Conservation (phyloP, 768 basidiomycete species). For the Sistotremastrum niveocremeum region DNA sequence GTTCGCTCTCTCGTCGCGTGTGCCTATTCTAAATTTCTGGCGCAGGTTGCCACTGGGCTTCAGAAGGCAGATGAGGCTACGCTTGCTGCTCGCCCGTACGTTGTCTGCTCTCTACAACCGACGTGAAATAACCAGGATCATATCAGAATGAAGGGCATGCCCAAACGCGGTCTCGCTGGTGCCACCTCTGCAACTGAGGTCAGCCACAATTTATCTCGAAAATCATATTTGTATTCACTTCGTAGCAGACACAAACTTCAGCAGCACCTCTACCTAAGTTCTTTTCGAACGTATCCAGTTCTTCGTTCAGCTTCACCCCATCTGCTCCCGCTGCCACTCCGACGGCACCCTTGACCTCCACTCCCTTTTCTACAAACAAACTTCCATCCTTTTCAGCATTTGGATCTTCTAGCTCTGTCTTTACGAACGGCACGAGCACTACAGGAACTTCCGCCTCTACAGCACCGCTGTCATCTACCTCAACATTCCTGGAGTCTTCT, state of each 20-base stretch:
- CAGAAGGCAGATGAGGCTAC: slow-evolving; percentile 45
- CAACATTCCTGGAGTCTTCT: no score
- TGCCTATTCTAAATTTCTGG: no score
- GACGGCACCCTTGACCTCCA: slow-evolving; percentile 10
- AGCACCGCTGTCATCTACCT: no score
- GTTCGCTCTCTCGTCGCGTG: no score
- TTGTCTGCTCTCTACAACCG: slow-evolving; percentile 2
- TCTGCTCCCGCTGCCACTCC: neutral
- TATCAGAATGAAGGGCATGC: slow-evolving; percentile 50
- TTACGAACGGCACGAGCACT: neutral
- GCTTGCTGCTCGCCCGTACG: slow-evolving; percentile 46
- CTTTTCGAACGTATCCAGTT: slow-evolving; percentile 1
- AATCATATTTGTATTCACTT: no score
- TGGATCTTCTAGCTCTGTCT: neutral
- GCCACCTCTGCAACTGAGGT: slow-evolving; percentile 11
- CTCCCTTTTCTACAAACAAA: slow-evolving; percentile 24
- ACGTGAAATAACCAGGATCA: slow-evolving; percentile 6
- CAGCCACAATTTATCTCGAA: slow-evolving; percentile 14
- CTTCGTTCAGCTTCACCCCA: slow-evolving; percentile 9
- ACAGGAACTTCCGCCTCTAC: neutral
- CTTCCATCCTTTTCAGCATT: slow-evolving; percentile 4
- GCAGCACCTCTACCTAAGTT: slow-evolving; percentile 11
- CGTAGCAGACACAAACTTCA: no score
- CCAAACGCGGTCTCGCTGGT: slow-evolving; percentile 29
- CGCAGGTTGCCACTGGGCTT: slow-evolving; percentile 25